A percentile compares a stretch with the other conserved stretches of the same genome.
phyloP scores from a whole-genome alignment of 495 filamentous ascomycete species.

The Penicillium silybi region DNA sequence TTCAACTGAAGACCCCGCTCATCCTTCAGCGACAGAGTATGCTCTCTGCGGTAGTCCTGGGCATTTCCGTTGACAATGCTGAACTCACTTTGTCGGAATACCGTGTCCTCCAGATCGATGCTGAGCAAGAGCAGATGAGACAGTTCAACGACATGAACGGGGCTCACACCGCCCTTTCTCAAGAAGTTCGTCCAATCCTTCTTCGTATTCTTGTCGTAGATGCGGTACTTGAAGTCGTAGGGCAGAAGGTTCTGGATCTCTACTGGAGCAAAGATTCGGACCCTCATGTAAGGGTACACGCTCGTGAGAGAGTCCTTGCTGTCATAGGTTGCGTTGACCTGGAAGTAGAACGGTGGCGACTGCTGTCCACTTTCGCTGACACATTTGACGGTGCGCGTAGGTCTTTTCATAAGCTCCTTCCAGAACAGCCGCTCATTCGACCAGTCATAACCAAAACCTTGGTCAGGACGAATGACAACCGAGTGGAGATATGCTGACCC shows the following conservation, averaged over 20 bases:
- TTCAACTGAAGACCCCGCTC: conserved; percentile 71
- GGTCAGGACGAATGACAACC: conserved; percentile 86
- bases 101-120: conserved; percentile 92
- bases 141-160: conserved; percentile 92
- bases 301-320: conserved; percentile 73
- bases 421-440: conserved; percentile 84
- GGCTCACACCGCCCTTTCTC: conserved; percentile 90
- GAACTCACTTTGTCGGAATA: conserved; percentile 93
- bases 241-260: conserved; percentile 93
- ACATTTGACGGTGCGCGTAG: conserved; percentile 82
- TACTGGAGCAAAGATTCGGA: conserved; percentile 85
- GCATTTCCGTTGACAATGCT: conserved; percentile 89
- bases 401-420: conserved; percentile 81
- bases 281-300: conserved; percentile 89
- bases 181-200: conserved; percentile 99
- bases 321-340: conserved; percentile 80
- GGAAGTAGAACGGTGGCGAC: conserved; percentile 88
- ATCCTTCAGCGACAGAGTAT: conserved; percentile 76
- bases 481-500: conserved; percentile 90
- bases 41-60: conserved; percentile 83
- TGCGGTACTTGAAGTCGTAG: conserved; percentile 97
- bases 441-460: conserved; percentile 96
- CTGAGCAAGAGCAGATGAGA: conserved; percentile 90
- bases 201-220: conserved; percentile 96
- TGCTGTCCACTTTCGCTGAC: conserved; percentile 74